Evolutionary conservation across 257 asterid species (phyloP).

Genomic region (Buddleja alternifolia): DNA sequence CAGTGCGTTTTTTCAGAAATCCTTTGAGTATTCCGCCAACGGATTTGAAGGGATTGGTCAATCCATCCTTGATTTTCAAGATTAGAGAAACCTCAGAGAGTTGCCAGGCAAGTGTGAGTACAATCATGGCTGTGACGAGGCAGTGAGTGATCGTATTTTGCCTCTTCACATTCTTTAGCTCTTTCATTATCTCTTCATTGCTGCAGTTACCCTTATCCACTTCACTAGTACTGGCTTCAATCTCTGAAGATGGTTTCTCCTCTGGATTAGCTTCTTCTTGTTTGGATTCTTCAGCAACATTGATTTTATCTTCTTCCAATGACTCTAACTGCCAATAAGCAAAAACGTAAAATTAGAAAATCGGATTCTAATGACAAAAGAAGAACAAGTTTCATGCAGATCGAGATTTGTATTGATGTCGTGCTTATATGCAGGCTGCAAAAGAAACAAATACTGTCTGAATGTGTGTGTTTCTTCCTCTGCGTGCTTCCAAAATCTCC

Average conservation of each 20-base stretch:
- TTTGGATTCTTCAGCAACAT: slow-evolving; percentile 2
- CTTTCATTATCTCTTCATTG: slow-evolving; percentile 57
- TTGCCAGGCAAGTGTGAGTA: slow-evolving; percentile 78
- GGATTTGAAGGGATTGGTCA: slow-evolving; percentile 61
- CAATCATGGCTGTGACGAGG: slow-evolving; percentile 65
- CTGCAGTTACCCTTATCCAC: too few relatives aligned
- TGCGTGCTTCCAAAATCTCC: too few relatives aligned
- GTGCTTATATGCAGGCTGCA: too few relatives aligned
- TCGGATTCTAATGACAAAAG: too few relatives aligned
- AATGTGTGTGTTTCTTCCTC: too few relatives aligned
- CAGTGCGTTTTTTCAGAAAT: slow-evolving; percentile 22
- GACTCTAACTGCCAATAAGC: slow-evolving; percentile 44
- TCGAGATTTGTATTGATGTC: too few relatives aligned
- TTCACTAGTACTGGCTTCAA: too few relatives aligned
- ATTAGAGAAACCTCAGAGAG: slow-evolving; percentile 74
- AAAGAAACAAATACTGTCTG: too few relatives aligned
- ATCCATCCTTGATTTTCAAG: slow-evolving; percentile 52
- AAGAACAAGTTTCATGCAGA: too few relatives aligned
- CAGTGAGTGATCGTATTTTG: slow-evolving; percentile 77
- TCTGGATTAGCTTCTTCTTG: slow-evolving; percentile 2
- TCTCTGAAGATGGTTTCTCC: slow-evolving; percentile 6
- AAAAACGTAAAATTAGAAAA: not conserved
- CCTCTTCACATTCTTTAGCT: slow-evolving; percentile 55
- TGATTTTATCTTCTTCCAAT: slow-evolving; percentile 37
- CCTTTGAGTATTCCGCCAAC: slow-evolving; percentile 39